Percentiles rank a stretch among this genome's conserved stretches.
These are phyloP conservation scores for Quercus phellos DNA, from an alignment of 331 rosid genomes.

Conservation along the genomic window DNA sequence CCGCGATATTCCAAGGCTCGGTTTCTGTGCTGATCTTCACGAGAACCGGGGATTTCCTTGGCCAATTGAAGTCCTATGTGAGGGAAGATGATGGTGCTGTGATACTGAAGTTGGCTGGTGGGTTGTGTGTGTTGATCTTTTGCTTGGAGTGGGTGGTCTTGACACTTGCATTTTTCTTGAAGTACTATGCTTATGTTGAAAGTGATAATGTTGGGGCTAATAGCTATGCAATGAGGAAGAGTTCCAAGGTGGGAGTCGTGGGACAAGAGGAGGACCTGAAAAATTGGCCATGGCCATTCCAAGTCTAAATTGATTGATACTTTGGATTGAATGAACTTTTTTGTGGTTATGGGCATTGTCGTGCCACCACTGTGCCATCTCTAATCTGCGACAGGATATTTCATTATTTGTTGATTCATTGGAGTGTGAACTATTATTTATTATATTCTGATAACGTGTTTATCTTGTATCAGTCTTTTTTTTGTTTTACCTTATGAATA, in stretches of 20 bases:
- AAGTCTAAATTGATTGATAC: constrained; percentile 28
- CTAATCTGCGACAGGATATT: background rate
- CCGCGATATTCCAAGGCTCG: constrained; percentile 79
- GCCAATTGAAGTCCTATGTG: constrained; percentile 61
- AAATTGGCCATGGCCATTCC: constrained; percentile 97
- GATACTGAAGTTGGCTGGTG: constrained; percentile 72
- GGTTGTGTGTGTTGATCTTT: constrained; percentile 67
- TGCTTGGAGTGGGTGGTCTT: constrained; percentile 86
- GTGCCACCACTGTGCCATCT: background rate
- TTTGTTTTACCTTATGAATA: too few relatives aligned
- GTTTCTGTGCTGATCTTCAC: constrained; percentile 66
- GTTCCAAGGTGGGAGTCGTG: constrained; percentile 54
- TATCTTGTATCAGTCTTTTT: too few relatives aligned
- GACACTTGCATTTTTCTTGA: constrained; percentile 72
- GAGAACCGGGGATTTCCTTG: constrained; percentile 61
- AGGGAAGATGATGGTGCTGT: constrained; percentile 75
- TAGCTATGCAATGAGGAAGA: constrained; percentile 35
- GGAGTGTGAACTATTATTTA: too few relatives aligned
- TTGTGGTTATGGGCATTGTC: background rate
- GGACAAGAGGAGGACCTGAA: constrained; percentile 64
- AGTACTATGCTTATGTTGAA: constrained; percentile 62
- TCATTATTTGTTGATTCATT: background rate
- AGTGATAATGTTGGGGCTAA: constrained; percentile 27
- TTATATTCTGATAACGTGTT: too few relatives aligned
- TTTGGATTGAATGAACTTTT: background rate